Conservation (phyloP, 225 moss, liverwort and hornwort species). For the Polytrichum formosum region DNA sequence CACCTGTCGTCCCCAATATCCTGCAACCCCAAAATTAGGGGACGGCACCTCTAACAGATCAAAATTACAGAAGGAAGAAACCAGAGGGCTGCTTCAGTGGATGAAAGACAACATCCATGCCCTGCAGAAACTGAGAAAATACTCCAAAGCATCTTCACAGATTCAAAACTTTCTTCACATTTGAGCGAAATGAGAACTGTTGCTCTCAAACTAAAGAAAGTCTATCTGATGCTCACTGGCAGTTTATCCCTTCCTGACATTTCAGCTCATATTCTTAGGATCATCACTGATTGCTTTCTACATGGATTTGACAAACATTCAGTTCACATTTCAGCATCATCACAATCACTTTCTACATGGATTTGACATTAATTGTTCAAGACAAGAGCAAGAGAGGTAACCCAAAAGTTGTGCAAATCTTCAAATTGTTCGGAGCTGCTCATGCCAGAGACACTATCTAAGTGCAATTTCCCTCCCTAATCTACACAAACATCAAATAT, state of each 20-base stretch:
- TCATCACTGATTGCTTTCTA: not conserved
- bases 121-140: not conserved
- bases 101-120: not conserved
- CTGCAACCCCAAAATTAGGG: slow-evolving; percentile 40
- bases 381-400: too few species aligned
- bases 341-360: not conserved
- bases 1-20: slow-evolving; percentile 86
- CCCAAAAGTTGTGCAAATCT: not conserved
- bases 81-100: not conserved
- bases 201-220: too few species aligned
- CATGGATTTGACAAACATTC: not conserved
- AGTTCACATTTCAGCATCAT: too few species aligned
- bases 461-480: slow-evolving; percentile 5
- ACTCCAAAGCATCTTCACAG: not conserved
- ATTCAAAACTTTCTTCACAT: too few species aligned
- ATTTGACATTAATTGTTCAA: too few species aligned
- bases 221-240: too few species aligned
- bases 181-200: too few species aligned
- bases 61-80: not conserved
- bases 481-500: slow-evolving; percentile 5
- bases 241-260: too few species aligned
- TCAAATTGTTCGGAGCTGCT: not conserved
- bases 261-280: too few species aligned
- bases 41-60: not conserved
- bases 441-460: not conserved